Conservation (phyloP, 129 eudicot genomes). For the Kitagawia praeruptora region DNA sequence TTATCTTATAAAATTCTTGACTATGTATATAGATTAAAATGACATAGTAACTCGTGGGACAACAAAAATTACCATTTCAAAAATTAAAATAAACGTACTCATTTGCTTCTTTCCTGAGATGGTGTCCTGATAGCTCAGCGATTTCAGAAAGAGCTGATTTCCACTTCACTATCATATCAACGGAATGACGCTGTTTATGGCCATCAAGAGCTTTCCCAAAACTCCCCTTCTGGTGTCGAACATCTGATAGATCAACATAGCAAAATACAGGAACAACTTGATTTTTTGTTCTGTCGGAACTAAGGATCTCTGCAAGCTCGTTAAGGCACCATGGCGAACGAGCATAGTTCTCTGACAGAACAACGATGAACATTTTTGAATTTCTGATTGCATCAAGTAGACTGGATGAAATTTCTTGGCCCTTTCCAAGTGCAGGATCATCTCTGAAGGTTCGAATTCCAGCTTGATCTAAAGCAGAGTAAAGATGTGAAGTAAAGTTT, state of each 20-base stretch:
- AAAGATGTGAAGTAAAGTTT: too few species aligned
- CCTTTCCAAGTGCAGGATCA: too few species aligned
- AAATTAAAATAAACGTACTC: background rate
- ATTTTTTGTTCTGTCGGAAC: background rate
- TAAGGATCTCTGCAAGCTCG: background rate
- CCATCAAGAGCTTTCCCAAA: slow-evolving; percentile 7
- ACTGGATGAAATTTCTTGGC: too few species aligned
- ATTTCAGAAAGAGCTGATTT: background rate
- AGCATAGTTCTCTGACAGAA: background rate
- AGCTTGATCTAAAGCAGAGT: too few species aligned
- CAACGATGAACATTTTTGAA: too few species aligned
- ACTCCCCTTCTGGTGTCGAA: background rate
- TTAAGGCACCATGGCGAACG: background rate
- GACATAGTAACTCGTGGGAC: too few species aligned
- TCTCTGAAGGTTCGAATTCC: too few species aligned
- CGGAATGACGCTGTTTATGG: background rate
- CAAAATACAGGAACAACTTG: background rate
- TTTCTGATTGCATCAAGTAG: too few species aligned
- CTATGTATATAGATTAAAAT: too few species aligned
- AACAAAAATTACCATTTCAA: too few species aligned
- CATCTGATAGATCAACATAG: too few species aligned
- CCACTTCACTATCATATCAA: slow-evolving; percentile 13
- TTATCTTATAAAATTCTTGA: too few species aligned
- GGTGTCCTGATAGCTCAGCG: slow-evolving; percentile 11
- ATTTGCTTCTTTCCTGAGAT: background rate